phyloP scores from a whole-genome alignment of 1,139 yeast genomes.

The Pichia sp. region DNA sequence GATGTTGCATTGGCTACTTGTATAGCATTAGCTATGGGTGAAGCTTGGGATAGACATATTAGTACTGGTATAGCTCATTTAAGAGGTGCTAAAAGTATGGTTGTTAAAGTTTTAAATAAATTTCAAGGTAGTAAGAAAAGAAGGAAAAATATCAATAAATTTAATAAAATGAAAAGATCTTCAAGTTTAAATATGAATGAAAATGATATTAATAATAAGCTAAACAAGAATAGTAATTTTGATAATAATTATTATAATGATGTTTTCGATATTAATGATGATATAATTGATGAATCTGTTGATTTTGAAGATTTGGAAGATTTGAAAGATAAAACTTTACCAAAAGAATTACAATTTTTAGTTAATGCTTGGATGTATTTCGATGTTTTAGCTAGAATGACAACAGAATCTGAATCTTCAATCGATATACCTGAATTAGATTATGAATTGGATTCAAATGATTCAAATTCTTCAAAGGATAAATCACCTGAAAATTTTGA shows the following conservation, averaged over 20 bases:
- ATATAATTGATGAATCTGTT: background rate
- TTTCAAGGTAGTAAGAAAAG: constrained; percentile 14
- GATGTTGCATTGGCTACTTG: constrained; percentile 63
- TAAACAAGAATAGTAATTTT: background rate
- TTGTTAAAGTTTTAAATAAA: constrained; percentile 36
- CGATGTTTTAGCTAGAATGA: constrained; percentile 60
- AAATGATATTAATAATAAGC: too few species aligned
- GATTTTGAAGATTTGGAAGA: background rate
- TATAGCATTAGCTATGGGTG: constrained; percentile 54
- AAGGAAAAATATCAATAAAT: constrained; percentile 5
- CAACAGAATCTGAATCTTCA: constrained; percentile 38
- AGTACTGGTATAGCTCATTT: constrained; percentile 62
- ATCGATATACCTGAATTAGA: constrained; percentile 8
- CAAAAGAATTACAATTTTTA: constrained; percentile 43
- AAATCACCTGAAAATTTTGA: background rate
- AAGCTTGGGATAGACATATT: constrained; percentile 62
- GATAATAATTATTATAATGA: background rate
- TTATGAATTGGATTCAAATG: background rate
- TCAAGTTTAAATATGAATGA: too few species aligned
- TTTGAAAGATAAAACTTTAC: constrained; percentile 23
- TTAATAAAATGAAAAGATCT: constrained; percentile 1
- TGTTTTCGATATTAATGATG: background rate
- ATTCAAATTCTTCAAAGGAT: background rate
- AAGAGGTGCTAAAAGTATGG: constrained; percentile 59
- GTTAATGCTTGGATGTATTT: constrained; percentile 61